Conservation (phyloP, 1,284 basidiomycete species). For the Moesziomyces sp. region DNA sequence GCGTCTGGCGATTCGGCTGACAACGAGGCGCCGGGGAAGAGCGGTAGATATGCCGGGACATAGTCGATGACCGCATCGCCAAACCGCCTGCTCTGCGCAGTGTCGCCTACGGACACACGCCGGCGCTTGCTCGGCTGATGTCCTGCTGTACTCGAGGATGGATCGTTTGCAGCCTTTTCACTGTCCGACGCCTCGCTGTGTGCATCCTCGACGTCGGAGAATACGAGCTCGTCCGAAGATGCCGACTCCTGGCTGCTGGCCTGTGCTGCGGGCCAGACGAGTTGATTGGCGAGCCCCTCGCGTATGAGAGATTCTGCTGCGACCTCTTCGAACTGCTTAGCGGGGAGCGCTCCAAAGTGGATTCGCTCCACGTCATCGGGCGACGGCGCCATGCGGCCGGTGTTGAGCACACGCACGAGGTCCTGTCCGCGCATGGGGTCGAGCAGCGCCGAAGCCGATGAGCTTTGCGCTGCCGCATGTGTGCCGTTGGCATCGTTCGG, state of each 20-base stretch:
- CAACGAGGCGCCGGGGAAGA: conserved; percentile 13
- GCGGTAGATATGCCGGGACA: conserved; percentile 34
- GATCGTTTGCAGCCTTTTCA: neutral
- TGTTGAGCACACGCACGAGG: conserved; percentile 27
- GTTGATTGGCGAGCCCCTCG: conserved; percentile 18
- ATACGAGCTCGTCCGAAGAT: conserved; percentile 18
- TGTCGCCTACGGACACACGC: conserved; percentile 1
- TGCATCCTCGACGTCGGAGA: conserved; percentile 31
- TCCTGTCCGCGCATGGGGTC: conserved; percentile 46
- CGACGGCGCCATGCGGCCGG: conserved; percentile 25
- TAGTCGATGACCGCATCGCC: conserved; percentile 39
- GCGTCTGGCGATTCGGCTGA: neutral
- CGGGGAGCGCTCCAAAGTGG: conserved; percentile 19
- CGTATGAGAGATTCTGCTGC: conserved; percentile 32
- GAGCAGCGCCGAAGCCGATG: conserved; percentile 18
- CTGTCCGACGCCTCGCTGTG: conserved; percentile 4
- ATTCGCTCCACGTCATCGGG: conserved; percentile 19
- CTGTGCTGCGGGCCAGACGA: conserved; percentile 24
- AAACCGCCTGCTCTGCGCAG: conserved; percentile 12
- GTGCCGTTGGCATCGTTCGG: conserved; percentile 16
- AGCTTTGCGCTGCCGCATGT: conserved; percentile 4
- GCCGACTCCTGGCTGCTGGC: conserved; percentile 23
- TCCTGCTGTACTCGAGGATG: too few species aligned
- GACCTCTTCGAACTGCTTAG: conserved; percentile 16
- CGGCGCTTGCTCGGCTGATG: conserved; percentile 11